phyloP scores from a whole-genome alignment of 164 flowering plant species.

The Aristolochia californica region DNA sequence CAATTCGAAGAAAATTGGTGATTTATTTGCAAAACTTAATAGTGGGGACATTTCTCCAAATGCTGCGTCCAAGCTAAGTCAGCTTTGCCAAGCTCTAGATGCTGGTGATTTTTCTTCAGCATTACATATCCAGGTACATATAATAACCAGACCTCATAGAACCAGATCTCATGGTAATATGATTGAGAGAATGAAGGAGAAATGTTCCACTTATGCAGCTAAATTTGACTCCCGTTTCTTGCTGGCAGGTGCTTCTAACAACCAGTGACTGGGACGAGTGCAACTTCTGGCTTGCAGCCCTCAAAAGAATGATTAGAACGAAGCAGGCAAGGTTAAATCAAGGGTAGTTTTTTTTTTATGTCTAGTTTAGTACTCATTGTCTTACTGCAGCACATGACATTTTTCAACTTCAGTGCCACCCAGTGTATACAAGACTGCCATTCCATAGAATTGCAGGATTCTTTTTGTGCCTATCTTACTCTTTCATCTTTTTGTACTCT shows the following conservation, averaged over 20 bases:
- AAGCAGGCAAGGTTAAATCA: constrained; percentile 27
- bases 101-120: constrained; percentile 65
- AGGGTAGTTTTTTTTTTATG: too few relatives aligned
- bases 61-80: constrained; percentile 78
- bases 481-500: too few relatives aligned
- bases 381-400: too few relatives aligned
- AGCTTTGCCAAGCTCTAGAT: constrained; percentile 86
- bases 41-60: constrained; percentile 79
- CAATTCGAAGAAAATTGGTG: constrained; percentile 85
- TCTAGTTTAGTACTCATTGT: too few relatives aligned
- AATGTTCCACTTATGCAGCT: neutral
- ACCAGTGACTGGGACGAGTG: constrained; percentile 99
- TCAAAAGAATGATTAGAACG: constrained; percentile 90
- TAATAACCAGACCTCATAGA: too few relatives aligned
- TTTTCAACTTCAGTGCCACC: too few relatives aligned
- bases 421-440: too few relatives aligned
- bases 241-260: constrained; percentile 63
- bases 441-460: too few relatives aligned
- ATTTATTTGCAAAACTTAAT: constrained; percentile 83
- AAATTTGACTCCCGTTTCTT: neutral
- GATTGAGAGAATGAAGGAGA: neutral
- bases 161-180: neutral
- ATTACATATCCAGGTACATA: constrained; percentile 72
- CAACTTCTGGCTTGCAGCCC: constrained; percentile 89
- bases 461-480: too few relatives aligned